Percentiles rank a stretch among this genome's conserved stretches.
Evolutionary conservation across 768 basidiomycete genomes (phyloP).

Genomic region (Nevesoporus exiguus): DNA sequence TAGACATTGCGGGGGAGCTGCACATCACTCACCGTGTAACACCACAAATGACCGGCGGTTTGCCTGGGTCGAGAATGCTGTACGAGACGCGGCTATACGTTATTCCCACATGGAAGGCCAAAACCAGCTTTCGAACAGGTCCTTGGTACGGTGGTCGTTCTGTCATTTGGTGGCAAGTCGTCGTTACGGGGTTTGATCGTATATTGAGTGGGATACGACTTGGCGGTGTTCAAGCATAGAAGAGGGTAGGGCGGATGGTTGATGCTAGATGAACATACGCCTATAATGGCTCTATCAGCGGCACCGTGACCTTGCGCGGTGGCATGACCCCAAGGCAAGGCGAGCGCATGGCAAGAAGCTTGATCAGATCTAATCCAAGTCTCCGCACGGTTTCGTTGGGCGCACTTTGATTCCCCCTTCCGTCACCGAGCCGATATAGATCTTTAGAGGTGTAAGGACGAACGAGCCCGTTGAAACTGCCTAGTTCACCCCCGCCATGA

Average conservation of each 20-base stretch:
- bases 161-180: slow-evolving; percentile 16
- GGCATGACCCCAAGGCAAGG: no score
- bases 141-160: slow-evolving; percentile 40
- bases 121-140: slow-evolving; percentile 39
- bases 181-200: background rate
- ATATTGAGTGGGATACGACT: background rate
- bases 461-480: no score
- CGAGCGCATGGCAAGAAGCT: no score
- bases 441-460: no score
- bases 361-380: no score
- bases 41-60: slow-evolving; percentile 21
- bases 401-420: no score
- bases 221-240: background rate
- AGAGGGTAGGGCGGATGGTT: background rate
- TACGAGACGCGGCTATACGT: slow-evolving; percentile 51
- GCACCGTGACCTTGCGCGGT: no score
- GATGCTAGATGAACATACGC: no score
- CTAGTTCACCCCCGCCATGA: no score
- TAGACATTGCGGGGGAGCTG: background rate
- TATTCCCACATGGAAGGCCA: slow-evolving; percentile 53
- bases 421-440: no score
- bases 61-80: slow-evolving; percentile 30
- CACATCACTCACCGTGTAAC: slow-evolving; percentile 21
- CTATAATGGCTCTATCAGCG: no score
- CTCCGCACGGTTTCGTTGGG: no score